Base-by-base conservation (phyloP, 345 rosid genomes). In the Eucalyptus microcorys region DNA sequence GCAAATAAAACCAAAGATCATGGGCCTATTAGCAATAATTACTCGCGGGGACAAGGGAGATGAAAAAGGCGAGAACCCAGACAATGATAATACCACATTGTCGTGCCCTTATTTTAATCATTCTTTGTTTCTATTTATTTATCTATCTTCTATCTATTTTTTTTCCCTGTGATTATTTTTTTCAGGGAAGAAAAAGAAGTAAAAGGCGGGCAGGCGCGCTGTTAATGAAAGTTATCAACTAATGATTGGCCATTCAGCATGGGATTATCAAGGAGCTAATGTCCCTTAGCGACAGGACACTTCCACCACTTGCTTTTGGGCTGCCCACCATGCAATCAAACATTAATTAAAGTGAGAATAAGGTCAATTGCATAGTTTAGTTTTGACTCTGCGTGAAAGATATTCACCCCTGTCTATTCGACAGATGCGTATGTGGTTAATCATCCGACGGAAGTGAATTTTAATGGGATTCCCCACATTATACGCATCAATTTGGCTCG, bases 41-140 rank as follows among this genome's bases (percentile, higher is more conserved):
- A 26, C 40, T 37, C 68, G 26, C 61, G 40, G 40, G 26, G 19
- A 87, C 50, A 15, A 76, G 88, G 49, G 55, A 59, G 80, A 32
- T 61, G 57, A 27, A 14, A 34, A 49, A 34, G 59, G 27, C 53
- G 5, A 86, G 64, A 59, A 40, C n/a, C n/a, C 92, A 90, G 86
- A 92, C 80, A 90, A 95, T 93, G 93, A 95, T 94, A 88, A 87
- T 92, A 61, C 84, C 93, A 87, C 94, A 91, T 91, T 86, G 85
- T 91, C 90, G 92, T 90, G 68, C 87, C 66, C 86, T 89, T 91
- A 90, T 90, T 91, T 13, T 34, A 90, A 91, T 85, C 86, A 79
- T 9, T 37, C 55, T 21, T 83, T 88, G 66, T 48, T 50, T 37
- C 3, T 34, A 7, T 17, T 34, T 16, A 17, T 5, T 34, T 4